These are phyloP conservation scores for sunflower (Helianthus annuus) DNA, from an alignment of 129 eudicot genomes.

Conservation along the genomic window HanXRQr2.0-SUNRISE NC_035444.2:1574945-1575444, in stretches of 20 bases:
- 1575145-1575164: slow-evolving; percentile 58
- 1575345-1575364: background rate
- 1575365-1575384: background rate
- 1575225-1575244: background rate
- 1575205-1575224: slow-evolving; percentile 13
- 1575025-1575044: slow-evolving; percentile 24
- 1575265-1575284: background rate
- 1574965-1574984: slow-evolving; percentile 76
- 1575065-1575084: slow-evolving; percentile 93
- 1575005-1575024: slow-evolving; percentile 96
- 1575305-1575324: too few species aligned
- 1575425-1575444: background rate
- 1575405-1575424: background rate
- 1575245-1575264: background rate
- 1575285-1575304: background rate
- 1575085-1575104: slow-evolving; percentile 84
- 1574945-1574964: slow-evolving; percentile 19
- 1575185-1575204: background rate
- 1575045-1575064: slow-evolving; percentile 58
- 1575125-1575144: slow-evolving; percentile 97
- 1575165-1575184: background rate
- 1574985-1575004: slow-evolving; percentile 96
- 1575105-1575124: slow-evolving; percentile 96
- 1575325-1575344: background rate
- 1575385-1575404: background rate